These are phyloP conservation scores for Carex sylvatica DNA, from an alignment of 202 grass and related monocot genomes.

Conservation along the genomic window DNA sequence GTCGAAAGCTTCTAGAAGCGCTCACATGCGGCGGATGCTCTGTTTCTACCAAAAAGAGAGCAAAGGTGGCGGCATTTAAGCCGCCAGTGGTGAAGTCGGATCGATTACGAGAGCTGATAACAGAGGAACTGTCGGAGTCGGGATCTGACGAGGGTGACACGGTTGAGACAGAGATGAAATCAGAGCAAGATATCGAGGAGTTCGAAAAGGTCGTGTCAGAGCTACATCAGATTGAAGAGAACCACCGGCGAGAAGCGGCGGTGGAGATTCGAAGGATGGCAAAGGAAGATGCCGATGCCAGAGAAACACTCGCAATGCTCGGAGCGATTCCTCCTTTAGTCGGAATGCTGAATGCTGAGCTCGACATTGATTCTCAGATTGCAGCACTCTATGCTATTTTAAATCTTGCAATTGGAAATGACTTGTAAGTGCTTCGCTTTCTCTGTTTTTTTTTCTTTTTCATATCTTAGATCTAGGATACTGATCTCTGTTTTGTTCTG, in stretches of 20 bases:
- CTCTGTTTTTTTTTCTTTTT: neutral
- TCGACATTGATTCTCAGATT: conserved; percentile 28
- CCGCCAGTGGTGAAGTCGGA: conserved; percentile 41
- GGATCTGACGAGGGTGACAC: conserved; percentile 24
- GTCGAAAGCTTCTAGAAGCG: conserved; percentile 60
- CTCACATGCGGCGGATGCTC: conserved; percentile 50
- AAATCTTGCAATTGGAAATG: conserved; percentile 85
- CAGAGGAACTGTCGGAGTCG: conserved; percentile 55
- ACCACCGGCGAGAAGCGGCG: conserved; percentile 42
- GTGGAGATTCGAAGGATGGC: conserved; percentile 60
- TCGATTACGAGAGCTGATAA: conserved; percentile 58
- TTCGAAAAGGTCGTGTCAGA: conserved; percentile 23
- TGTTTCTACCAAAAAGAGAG: neutral
- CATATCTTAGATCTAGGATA: conserved; percentile 3
- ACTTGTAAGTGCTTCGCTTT: conserved; percentile 52
- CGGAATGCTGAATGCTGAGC: conserved; percentile 43
- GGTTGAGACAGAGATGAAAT: neutral
- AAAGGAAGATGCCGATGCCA: conserved; percentile 62
- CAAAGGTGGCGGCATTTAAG: conserved; percentile 31
- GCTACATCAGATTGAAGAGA: conserved; percentile 12
- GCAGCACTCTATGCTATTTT: conserved; percentile 80
- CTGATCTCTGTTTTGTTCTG: neutral
- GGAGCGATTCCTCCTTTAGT: conserved; percentile 86
- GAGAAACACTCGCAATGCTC: conserved; percentile 84
- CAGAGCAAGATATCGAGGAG: conserved; percentile 21